phyloP scores from a whole-genome alignment of 257 asterid species.

The Fraxinus quadrangulata region DNA sequence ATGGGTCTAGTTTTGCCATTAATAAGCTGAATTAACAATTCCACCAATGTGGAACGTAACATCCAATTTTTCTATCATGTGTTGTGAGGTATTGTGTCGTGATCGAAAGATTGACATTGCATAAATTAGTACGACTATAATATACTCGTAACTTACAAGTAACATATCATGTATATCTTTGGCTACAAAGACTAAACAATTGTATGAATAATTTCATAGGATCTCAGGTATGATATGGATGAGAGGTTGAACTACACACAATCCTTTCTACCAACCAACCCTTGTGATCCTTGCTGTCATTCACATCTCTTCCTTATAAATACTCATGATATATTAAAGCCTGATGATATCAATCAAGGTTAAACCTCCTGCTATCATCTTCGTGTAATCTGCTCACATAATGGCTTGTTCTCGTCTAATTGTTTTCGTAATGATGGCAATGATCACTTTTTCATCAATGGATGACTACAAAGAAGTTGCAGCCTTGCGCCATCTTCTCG shows the following conservation, averaged over 20 bases:
- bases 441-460: constrained; percentile 17
- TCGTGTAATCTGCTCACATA: background rate
- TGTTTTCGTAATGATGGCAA: constrained; percentile 1
- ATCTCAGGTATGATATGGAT: background rate
- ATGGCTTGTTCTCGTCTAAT: constrained; percentile 27
- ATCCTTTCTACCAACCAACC: background rate
- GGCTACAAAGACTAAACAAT: background rate
- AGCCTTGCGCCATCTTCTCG: constrained; percentile 33
- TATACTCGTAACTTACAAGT: too few species aligned
- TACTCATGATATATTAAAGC: background rate
- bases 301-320: background rate
- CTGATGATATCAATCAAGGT: background rate
- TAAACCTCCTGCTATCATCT: background rate
- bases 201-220: background rate
- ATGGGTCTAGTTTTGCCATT: too few species aligned
- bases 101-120: too few species aligned
- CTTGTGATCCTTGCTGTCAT: background rate
- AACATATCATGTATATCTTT: background rate
- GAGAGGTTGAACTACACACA: background rate
- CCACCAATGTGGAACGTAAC: too few species aligned
- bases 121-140: too few species aligned
- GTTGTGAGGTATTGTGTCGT: too few species aligned
- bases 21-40: too few species aligned
- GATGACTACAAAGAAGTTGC: constrained; percentile 16
- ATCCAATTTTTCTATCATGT: too few species aligned